Evolutionary conservation across 257 asterid genomes (phyloP).

Genomic region (Nicotiana tomentosiformis): DNA sequence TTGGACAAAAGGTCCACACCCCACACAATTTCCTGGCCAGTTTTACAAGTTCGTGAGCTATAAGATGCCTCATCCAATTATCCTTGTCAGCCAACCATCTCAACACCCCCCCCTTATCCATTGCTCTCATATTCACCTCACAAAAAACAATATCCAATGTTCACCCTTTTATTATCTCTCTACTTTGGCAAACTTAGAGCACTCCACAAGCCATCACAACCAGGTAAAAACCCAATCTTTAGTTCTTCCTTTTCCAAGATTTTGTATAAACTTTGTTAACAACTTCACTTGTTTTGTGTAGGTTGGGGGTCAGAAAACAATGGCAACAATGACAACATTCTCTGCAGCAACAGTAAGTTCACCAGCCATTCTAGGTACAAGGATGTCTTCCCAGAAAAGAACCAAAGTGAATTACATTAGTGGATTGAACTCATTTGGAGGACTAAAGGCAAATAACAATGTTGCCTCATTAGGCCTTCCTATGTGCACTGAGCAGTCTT

Average conservation of each 20-base stretch:
- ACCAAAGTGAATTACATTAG: conserved; percentile 43
- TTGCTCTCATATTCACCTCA: conserved; percentile 32
- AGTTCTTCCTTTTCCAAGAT: neutral
- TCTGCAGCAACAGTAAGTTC: conserved; percentile 38
- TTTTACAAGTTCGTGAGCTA: conserved; percentile 5
- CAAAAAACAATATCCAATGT: conserved; percentile 18
- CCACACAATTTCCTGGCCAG: conserved; percentile 26
- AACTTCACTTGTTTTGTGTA: conserved; percentile 8
- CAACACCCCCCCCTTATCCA: conserved; percentile 54
- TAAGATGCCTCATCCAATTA: conserved; percentile 32
- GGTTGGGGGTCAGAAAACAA: conserved; percentile 27
- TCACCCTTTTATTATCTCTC: conserved; percentile 36
- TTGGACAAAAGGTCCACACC: neutral
- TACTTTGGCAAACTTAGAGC: conserved; percentile 19
- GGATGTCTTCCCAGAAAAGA: conserved; percentile 26
- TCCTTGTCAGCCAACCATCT: conserved; percentile 54
- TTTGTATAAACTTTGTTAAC: neutral
- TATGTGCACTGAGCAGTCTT: conserved; percentile 50
- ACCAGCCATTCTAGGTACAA: conserved; percentile 32
- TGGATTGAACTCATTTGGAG: conserved; percentile 74
- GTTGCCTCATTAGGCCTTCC: conserved; percentile 60
- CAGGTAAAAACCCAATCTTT: conserved; percentile 19
- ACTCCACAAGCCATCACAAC: conserved; percentile 17
- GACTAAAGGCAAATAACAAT: conserved; percentile 74
- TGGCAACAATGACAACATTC: conserved; percentile 48